Base-by-base conservation (phyloP, 2,329 filamentous ascomycete genomes). In the Cercospora sesami region DNA sequence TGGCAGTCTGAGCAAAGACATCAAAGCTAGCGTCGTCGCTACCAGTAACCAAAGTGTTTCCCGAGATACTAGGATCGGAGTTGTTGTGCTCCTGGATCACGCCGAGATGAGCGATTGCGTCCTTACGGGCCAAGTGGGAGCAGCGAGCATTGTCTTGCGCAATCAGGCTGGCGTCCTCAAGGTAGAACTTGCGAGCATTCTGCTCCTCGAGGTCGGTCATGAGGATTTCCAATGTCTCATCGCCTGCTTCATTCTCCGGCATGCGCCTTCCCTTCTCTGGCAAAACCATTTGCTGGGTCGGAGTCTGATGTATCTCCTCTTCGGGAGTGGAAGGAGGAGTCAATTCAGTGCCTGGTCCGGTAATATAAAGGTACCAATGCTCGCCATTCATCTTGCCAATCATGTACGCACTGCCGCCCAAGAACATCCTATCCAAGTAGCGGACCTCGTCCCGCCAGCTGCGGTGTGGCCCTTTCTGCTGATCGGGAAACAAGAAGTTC, bases 321-420 rank as follows among this genome's bases (percentile, higher is more conserved):
- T 79, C 80, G 5, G 94, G 94, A 10, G 91, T 96, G 31, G 89
- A 85, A 66, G 94, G 94, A 5, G 94, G 93, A 0, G 94, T 96
- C 72, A 96, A 84, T 64, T 87, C 84, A 59, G 87, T 90, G 78
- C 91, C 90, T 18, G 95, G 94, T 62, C 92, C 92, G 12, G 95
- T 98, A 76, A 98, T 90, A 83, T 99, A 99, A 65, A 99, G 84
- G 79, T 98, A 98, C 95, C 95, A 99, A 76, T 99, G 95, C 80
- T 99, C 95, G 67, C 95, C 94, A 75, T 99, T 99, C 94, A 98
- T 98, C 83, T 97, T 98, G 77, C 95, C 95, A 73, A 99, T 96
- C 94, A 98, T 97, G 81, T 99, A 99, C 61, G 95, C 95, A 80
- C 94, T 98, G 65, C 95, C 95, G 66, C 92, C 90, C 69, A 91